phyloP scores from a whole-genome alignment of 495 filamentous ascomycete genomes.

The Penicillium macrosclerotiorum region DNA sequence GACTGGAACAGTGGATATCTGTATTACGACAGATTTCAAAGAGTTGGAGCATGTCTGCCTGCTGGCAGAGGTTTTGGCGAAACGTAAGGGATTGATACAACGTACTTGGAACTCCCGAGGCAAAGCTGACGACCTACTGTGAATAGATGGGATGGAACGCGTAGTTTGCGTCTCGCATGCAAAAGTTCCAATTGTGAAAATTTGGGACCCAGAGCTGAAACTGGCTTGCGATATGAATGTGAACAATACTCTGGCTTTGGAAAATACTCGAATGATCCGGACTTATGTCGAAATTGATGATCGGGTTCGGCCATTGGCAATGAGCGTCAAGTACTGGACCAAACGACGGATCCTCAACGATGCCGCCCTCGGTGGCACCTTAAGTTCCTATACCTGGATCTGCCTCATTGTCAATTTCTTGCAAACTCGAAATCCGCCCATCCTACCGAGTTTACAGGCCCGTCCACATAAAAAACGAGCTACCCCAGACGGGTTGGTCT shows the following conservation, averaged over 20 bases:
- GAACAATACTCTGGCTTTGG: constrained; percentile 90
- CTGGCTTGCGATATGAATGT: constrained; percentile 98
- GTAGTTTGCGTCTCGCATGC: constrained; percentile 91
- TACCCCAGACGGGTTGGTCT: constrained; percentile 59
- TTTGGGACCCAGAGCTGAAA: constrained; percentile 91
- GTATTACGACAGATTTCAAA: constrained; percentile 87
- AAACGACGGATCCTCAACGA: constrained; percentile 90
- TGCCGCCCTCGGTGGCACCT: constrained; percentile 87
- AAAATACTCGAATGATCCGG: constrained; percentile 97
- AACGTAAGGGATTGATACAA: constrained; percentile 75
- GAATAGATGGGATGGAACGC: constrained; percentile 87
- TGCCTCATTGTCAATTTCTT: constrained; percentile 97
- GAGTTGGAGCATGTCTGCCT: constrained; percentile 83
- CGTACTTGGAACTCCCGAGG: no score
- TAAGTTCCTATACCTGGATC: constrained; percentile 99
- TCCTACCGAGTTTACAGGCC: constrained; percentile 85
- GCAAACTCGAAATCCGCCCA: constrained; percentile 81
- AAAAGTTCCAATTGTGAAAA: constrained; percentile 98
- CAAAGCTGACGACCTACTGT: constrained; percentile 3
- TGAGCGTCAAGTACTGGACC: constrained; percentile 97
- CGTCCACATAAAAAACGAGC: constrained; percentile 60
- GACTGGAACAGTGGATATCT: constrained; percentile 78
- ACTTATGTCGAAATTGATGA: constrained; percentile 94
- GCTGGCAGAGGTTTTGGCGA: constrained; percentile 78
- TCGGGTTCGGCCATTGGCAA: constrained; percentile 84